Base-by-base conservation (phyloP, 2,329 filamentous ascomycete species). In the Stenocarpella maydis region DNA sequence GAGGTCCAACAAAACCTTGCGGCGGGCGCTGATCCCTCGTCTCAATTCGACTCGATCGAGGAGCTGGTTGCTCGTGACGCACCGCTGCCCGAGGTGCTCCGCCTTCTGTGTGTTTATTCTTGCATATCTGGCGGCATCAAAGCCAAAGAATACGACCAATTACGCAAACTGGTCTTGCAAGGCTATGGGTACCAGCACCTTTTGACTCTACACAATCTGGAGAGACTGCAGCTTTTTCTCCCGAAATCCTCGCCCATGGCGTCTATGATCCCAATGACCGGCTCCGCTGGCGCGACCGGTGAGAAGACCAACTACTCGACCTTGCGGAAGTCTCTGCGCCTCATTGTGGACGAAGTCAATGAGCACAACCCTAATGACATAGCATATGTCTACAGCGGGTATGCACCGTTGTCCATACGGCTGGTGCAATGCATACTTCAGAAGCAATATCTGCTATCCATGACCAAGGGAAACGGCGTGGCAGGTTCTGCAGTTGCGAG, bases 311-410 rank as follows among this genome's bases (percentile, higher is more conserved):
- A 98, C 78, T 99, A 98, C 81, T 91, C 90, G 5, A 92, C 93
- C 74, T 83, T 98, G 6, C 91, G 97, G 67, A 97, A 96, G 78
- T 90, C 91, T 71, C 87, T 99, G 17, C 90, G 92, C 37, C 87
- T 99, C 19, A 97, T 98, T 77, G 92, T 98, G 68, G 96, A 99
- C 78, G 96, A 98, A 78, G 95, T 99, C 47, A 95, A 97, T 77
- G 96, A 99, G 80, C 91, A 96, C 70, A 92, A 97, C 55, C 96
- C 96, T 3, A 93, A 96, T 75, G 96, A 99, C 75, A 91, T 98
- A 71, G 92, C 95, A n/a, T 99, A 99, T 76, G 95, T 98, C 14
- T 99, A 98, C 81, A 97, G 93, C 73, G 97, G 96, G 65, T 99
- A 98, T 77, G 96, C 97, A 5, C 97, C 96, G 0, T 86, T 99